phyloP scores from a whole-genome alignment of 2,329 filamentous ascomycete species.

The Ceratocystis huliohia region DNA sequence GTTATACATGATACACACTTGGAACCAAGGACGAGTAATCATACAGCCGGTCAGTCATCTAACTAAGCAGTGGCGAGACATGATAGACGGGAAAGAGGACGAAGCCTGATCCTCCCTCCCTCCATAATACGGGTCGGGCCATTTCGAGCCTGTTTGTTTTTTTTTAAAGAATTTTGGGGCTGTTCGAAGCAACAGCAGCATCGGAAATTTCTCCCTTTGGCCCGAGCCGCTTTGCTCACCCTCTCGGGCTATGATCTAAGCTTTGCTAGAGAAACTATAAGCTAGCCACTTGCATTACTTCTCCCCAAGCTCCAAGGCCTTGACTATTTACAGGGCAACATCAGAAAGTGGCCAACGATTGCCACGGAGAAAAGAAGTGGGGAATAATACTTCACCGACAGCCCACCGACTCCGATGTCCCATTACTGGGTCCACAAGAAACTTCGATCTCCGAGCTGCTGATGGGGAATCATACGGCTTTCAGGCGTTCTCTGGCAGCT shows the following conservation, averaged over 20 bases:
- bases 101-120: neutral
- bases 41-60: neutral
- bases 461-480: no score
- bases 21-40: neutral
- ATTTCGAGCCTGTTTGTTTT: neutral
- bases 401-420: no score
- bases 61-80: neutral
- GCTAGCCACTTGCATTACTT: neutral
- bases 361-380: no score
- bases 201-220: neutral
- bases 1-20: neutral
- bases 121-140: neutral
- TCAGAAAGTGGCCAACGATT: no score
- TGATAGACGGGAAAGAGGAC: neutral
- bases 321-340: no score
- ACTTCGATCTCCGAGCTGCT: no score
- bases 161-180: no score
- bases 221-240: neutral
- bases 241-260: neutral
- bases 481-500: no score
- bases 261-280: neutral
- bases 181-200: no score
- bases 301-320: no score
- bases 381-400: no score
- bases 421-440: no score